Evolutionary conservation across 805 yeast species (phyloP).

Genomic region (Candida ascalaphidarum): DNA sequence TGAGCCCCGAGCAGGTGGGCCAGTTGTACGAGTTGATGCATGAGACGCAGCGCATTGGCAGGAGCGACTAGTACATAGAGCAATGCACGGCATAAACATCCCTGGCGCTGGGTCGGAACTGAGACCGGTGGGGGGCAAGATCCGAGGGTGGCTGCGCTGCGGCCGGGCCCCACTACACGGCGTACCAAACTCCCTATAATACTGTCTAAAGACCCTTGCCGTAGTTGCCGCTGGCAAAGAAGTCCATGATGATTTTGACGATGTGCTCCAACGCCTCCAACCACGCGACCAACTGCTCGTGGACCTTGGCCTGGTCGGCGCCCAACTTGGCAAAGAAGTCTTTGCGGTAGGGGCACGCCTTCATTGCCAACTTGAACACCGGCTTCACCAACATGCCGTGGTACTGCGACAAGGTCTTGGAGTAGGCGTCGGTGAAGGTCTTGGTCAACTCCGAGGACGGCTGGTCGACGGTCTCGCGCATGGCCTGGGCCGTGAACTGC

Average conservation of each 20-base stretch:
- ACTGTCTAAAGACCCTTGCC: slow-evolving; percentile 73
- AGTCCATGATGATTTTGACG: slow-evolving; percentile 64
- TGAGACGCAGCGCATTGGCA: slow-evolving; percentile 42
- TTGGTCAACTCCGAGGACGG: slow-evolving; percentile 59
- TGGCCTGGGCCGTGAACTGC: slow-evolving; percentile 84
- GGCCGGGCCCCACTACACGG: too few relatives aligned
- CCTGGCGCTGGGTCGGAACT: too few relatives aligned
- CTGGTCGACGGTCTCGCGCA: slow-evolving; percentile 67
- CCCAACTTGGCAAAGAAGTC: slow-evolving; percentile 82
- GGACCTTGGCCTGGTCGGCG: slow-evolving; percentile 59
- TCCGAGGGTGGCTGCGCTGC: too few relatives aligned
- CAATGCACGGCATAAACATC: too few relatives aligned
- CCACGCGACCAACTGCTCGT: slow-evolving; percentile 62
- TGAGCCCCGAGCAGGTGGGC: slow-evolving; percentile 85
- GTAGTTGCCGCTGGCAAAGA: slow-evolving; percentile 72
- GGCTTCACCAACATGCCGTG: slow-evolving; percentile 81
- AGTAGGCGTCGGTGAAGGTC: slow-evolving; percentile 80
- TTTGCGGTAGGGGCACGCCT: slow-evolving; percentile 86
- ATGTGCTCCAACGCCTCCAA: slow-evolving; percentile 66
- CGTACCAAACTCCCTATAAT: not conserved
- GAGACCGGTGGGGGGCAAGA: too few relatives aligned
- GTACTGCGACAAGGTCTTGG: slow-evolving; percentile 69
- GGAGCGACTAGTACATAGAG: not conserved
- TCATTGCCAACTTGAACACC: slow-evolving; percentile 88
- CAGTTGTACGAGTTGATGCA: slow-evolving; percentile 76